These are phyloP conservation scores for Juglanconis juglandina DNA, from an alignment of 2,329 filamentous ascomycete genomes.

Conservation along the genomic window DNA sequence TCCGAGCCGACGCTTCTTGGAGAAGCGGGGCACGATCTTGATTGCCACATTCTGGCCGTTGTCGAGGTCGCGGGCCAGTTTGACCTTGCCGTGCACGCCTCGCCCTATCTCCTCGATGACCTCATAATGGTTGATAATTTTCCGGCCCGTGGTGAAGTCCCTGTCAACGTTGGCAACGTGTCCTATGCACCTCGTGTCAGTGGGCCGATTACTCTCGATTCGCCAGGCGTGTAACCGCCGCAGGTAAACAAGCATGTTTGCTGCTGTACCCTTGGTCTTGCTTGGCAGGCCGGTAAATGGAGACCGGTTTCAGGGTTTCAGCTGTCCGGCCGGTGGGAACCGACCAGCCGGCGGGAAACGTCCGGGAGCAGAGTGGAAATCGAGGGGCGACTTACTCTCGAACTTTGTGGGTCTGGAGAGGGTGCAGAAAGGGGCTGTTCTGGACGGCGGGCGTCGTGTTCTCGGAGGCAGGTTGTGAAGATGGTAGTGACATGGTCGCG, in stretches of 20 bases:
- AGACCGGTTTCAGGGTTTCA: background rate
- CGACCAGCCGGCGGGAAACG: background rate
- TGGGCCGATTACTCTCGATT: background rate
- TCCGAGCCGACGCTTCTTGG: constrained; percentile 88
- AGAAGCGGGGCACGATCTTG: constrained; percentile 96
- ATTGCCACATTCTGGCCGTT: constrained; percentile 83
- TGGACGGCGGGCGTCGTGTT: constrained; percentile 48
- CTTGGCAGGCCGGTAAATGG: background rate
- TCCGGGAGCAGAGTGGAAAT: constrained; percentile 1
- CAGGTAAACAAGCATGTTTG: background rate
- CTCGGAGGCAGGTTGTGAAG: constrained; percentile 47
- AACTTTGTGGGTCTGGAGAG: constrained; percentile 68
- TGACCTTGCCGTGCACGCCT: constrained; percentile 96
- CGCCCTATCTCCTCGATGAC: constrained; percentile 94
- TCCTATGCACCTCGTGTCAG: constrained; percentile 47
- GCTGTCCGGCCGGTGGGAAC: background rate
- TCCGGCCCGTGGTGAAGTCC: constrained; percentile 83
- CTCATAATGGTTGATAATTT: constrained; percentile 96
- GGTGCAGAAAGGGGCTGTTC: constrained; percentile 64
- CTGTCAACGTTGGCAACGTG: constrained; percentile 90
- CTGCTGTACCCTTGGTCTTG: background rate
- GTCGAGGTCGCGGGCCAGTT: constrained; percentile 78
- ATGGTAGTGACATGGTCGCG: constrained; percentile 35
- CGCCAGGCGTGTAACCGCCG: background rate
- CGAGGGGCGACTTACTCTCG: constrained; percentile 62